Base-by-base conservation (phyloP, 257 asterid genomes). In the Capsicum chinense region DNA sequence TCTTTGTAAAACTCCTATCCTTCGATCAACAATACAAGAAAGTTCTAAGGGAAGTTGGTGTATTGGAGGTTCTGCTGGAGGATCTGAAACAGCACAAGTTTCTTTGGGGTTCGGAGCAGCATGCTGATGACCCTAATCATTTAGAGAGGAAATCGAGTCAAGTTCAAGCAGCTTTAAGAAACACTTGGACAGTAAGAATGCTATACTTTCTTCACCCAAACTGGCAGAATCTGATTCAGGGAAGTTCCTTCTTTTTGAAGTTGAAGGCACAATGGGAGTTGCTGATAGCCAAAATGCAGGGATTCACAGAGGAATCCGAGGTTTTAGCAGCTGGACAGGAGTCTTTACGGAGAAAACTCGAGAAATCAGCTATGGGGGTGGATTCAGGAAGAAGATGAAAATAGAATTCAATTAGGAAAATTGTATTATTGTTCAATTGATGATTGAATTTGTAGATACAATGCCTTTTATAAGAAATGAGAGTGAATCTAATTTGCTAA, bases 21-120 rank as follows among this genome's bases (percentile, higher is more conserved):
- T 97, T 97, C 83, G 98, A 97, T 90, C 99, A 92, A 90, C 99
- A 93, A 83, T 97, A 97, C 93, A 97, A 95, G 91, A 97, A 92
- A 89, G 93, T 95, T 54, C 92, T 97, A 58, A 92, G 99, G 86
- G 99, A 97, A 89, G 98, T 95, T 87, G 99, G 99, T 79, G 95
- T 97, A 85, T 90, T 97, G 89, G 99, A 95, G 91, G 97, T 97
- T 89, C 88, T 97, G 83, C 88, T 97, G 83, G 99, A 97, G 89
- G 99, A 97, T 92, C 91, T 97, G 83, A 95, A 93, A 92, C 97
- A 94, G 90, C 97, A 95, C 85, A 94, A 89, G 85, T 91, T 93
- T 89, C 93, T 93, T 76, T 85, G 88, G 52, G 98, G 94, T 63
- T 89, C 96, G 3, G 99, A 93, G 87, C 96, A 90, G 88, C 91